A percentile compares a stretch with the other conserved stretches of the same genome.
These are phyloP conservation scores for Colletotrichum liaoningense DNA, from an alignment of 2,329 filamentous ascomycete genomes.

Conservation along the genomic window DNA sequence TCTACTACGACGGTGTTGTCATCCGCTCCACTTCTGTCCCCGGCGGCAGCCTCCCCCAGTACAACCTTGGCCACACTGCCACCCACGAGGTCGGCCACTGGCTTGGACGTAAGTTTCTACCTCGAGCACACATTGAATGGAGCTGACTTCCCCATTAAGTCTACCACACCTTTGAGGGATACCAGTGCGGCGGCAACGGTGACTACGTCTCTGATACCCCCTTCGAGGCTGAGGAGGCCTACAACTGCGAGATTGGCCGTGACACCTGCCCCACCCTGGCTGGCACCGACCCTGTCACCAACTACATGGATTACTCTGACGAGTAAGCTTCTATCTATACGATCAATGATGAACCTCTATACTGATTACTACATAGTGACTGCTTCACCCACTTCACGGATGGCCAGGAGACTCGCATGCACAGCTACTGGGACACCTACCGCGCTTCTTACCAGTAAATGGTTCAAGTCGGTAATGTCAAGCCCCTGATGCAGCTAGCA, in stretches of 20 bases:
- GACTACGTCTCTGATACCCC: slow-evolving; percentile 56
- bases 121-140: neutral
- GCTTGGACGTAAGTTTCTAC: slow-evolving; percentile 48
- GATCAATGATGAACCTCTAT: neutral
- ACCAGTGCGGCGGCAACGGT: slow-evolving; percentile 48
- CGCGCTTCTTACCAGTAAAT: slow-evolving; percentile 38
- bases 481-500: neutral
- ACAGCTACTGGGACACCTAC: slow-evolving; percentile 44
- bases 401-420: slow-evolving; percentile 51
- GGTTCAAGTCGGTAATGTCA: neutral
- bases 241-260: slow-evolving; percentile 49
- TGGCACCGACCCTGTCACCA: slow-evolving; percentile 50
- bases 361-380: slow-evolving; percentile 44
- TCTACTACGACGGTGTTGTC: slow-evolving; percentile 54
- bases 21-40: slow-evolving; percentile 50
- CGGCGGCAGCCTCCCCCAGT: slow-evolving; percentile 49
- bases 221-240: slow-evolving; percentile 45
- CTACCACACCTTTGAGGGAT: slow-evolving; percentile 59
- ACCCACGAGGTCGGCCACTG: slow-evolving; percentile 61
- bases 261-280: slow-evolving; percentile 48
- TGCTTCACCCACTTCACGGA: slow-evolving; percentile 59
- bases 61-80: slow-evolving; percentile 47
- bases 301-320: slow-evolving; percentile 55
- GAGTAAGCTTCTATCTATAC: slow-evolving; percentile 46
- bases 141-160: slow-evolving; percentile 38